Evolutionary conservation across 1,284 basidiomycete species (phyloP).

Genomic region (Amylostereum chailletii): DNA sequence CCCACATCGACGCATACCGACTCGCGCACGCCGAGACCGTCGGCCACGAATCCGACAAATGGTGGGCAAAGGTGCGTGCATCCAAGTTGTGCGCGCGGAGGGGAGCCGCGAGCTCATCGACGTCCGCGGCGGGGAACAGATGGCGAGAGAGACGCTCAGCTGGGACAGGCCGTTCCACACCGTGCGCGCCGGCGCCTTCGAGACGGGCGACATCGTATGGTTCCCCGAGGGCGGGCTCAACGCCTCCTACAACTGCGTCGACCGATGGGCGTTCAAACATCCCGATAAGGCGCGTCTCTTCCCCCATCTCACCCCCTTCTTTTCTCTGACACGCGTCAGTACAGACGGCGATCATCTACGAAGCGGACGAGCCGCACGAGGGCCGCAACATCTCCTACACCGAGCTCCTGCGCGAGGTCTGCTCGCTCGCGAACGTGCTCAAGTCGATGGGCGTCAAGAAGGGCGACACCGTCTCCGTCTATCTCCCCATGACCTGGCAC

Average conservation of each 20-base stretch:
- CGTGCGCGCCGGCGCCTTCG: conserved; percentile 80
- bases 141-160: conserved; percentile 73
- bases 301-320: conserved; percentile 5
- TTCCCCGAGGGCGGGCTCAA: conserved; percentile 88
- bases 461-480: conserved; percentile 91
- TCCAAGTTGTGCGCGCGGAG: neutral
- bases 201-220: conserved; percentile 88
- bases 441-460: conserved; percentile 88
- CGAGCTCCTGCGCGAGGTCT: conserved; percentile 88
- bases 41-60: conserved; percentile 69
- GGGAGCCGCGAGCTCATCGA: neutral
- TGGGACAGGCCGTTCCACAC: conserved; percentile 93
- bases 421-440: conserved; percentile 86
- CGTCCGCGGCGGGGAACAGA: conserved; percentile 30
- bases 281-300: conserved; percentile 68
- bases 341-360: conserved; percentile 93
- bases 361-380: conserved; percentile 90
- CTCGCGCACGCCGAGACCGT: conserved; percentile 61
- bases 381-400: conserved; percentile 74
- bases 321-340: conserved; percentile 1
- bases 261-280: conserved; percentile 89
- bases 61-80: conserved; percentile 79
- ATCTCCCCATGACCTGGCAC: conserved; percentile 89
- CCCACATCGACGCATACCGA: conserved; percentile 66
- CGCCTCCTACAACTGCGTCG: conserved; percentile 96